Evolutionary conservation across 176 grass and related monocot species (phyloP).

Genomic region (Leersia perrieri): DNA sequence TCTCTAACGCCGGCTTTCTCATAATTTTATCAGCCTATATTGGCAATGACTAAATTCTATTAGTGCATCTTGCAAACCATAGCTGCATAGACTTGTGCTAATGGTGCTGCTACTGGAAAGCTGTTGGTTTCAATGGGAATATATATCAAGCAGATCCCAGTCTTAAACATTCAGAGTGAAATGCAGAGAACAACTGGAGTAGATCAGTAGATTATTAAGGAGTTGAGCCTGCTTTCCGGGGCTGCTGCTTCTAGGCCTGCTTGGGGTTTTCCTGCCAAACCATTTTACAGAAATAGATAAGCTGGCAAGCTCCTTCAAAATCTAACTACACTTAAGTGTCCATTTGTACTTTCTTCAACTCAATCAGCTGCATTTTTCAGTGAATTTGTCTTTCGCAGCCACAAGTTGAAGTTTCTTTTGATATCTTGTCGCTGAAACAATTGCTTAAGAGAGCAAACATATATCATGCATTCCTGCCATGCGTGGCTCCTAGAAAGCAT

Average conservation of each 20-base stretch:
- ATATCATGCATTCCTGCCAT: constrained; percentile 4
- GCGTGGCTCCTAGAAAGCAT: constrained; percentile 41
- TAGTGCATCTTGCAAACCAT: not conserved
- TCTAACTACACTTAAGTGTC: not conserved
- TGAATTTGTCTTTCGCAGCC: not conserved
- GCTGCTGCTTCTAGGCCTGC: not conserved
- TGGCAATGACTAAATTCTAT: not conserved
- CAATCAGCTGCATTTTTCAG: not conserved
- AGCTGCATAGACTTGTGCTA: not conserved
- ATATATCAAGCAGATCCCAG: too few relatives aligned
- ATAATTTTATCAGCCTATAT: too few relatives aligned
- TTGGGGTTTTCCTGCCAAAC: not conserved
- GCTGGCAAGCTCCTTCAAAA: not conserved
- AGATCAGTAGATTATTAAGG: too few relatives aligned
- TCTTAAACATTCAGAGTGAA: too few relatives aligned
- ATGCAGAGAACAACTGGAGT: too few relatives aligned
- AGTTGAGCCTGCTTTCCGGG: not conserved
- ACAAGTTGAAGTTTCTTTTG: not conserved
- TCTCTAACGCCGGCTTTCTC: not conserved
- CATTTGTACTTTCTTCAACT: not conserved
- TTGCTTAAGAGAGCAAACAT: not conserved
- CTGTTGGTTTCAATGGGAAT: not conserved
- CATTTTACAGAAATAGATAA: not conserved
- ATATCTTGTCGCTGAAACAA: not conserved
- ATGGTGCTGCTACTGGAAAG: not conserved